These are phyloP conservation scores for Paraconiothyrium brasiliense DNA, from an alignment of 2,329 filamentous ascomycete genomes.

Conservation along the genomic window DNA sequence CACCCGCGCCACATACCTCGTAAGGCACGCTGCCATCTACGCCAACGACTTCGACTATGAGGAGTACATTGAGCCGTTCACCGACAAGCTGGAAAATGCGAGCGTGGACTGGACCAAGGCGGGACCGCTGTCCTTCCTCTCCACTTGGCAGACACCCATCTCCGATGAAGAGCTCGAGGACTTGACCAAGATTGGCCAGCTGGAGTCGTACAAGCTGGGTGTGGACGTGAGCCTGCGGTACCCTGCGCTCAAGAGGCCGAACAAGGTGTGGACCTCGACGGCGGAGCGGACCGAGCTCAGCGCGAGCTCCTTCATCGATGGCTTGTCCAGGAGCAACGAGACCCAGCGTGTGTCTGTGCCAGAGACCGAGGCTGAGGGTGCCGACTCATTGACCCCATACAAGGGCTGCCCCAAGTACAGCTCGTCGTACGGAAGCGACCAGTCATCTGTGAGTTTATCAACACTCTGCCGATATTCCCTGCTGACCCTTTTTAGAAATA, in stretches of 20 bases:
- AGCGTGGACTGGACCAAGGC: slow-evolving; percentile 67
- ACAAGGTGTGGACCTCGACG: slow-evolving; percentile 69
- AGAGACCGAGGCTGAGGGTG: slow-evolving; percentile 66
- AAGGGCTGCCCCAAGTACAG: slow-evolving; percentile 71
- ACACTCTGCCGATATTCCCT: background rate
- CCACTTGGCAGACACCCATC: slow-evolving; percentile 66
- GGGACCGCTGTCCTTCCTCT: slow-evolving; percentile 65
- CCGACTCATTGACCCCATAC: slow-evolving; percentile 71
- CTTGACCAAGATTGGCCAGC: slow-evolving; percentile 68
- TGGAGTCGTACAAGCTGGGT: slow-evolving; percentile 69
- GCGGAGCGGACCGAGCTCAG: slow-evolving; percentile 69
- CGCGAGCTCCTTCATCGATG: slow-evolving; percentile 66
- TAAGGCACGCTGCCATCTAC: slow-evolving; percentile 62
- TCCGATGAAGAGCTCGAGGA: slow-evolving; percentile 65
- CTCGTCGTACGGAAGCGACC: slow-evolving; percentile 64
- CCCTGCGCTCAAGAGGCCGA: slow-evolving; percentile 61
- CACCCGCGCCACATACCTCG: slow-evolving; percentile 59
- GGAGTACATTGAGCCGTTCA: slow-evolving; percentile 61
- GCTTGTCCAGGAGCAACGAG: slow-evolving; percentile 61
- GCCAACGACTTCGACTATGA: slow-evolving; percentile 64
- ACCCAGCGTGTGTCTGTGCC: slow-evolving; percentile 66
- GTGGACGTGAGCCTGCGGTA: slow-evolving; percentile 68
- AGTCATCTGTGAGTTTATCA: slow-evolving; percentile 53
- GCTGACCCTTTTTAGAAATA: slow-evolving; percentile 48
- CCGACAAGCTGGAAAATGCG: slow-evolving; percentile 67